Evolutionary conservation across 2,329 filamentous ascomycete species (phyloP), one percentile per base, ranked within the genome.

Genomic region (Fusarium multiceps): DNA sequence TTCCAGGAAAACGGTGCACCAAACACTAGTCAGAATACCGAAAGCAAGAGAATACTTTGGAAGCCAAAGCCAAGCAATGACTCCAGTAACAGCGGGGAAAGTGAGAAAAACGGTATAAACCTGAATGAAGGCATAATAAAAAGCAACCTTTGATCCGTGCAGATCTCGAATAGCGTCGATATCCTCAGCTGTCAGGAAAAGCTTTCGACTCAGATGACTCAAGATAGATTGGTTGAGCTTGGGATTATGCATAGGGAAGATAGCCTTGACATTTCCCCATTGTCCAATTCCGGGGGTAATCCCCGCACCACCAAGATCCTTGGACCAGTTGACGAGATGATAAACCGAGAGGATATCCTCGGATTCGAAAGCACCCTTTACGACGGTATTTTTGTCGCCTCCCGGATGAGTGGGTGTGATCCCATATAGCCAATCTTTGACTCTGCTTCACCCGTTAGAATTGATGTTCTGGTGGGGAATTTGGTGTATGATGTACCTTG

Each of bases 111-210:
- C 81, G 62, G 92, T 90, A 76, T 94, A 94, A 16, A 87, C 88
- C 74, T 94, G 92, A 25, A 92, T 90, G 72, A 94, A 94, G n/a
- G 91, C 91, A 76, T 93, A 94, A 79, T 94, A 94, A 75, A 92
- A 94, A 5, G 90, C 92, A 55, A 93, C 88, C 79, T 90, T 89
- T 65, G 89, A 83, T 11, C 90, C 90, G 72, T 90, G 88, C 6
- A 89, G 78, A 64, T 90, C 82, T 12, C 89, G 84, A 48, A 92
- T 89, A 12, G 82, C 78, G 73, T 91, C 89, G 6, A 91, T 79
- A 65, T 88, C 82, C 37, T 85, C 79, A 12, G 80, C 66, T 9
- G 80, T 84, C 23, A 89, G 76, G 47, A 88, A 82, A 1, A 88
- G 76, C 37, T 82, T 83, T 62, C 80, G 84, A 74, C 86, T 88